Evolutionary conservation across 345 rosid species (phyloP), one percentile per base, ranked within the genome.

Genomic region (Citropsis articulata): DNA sequence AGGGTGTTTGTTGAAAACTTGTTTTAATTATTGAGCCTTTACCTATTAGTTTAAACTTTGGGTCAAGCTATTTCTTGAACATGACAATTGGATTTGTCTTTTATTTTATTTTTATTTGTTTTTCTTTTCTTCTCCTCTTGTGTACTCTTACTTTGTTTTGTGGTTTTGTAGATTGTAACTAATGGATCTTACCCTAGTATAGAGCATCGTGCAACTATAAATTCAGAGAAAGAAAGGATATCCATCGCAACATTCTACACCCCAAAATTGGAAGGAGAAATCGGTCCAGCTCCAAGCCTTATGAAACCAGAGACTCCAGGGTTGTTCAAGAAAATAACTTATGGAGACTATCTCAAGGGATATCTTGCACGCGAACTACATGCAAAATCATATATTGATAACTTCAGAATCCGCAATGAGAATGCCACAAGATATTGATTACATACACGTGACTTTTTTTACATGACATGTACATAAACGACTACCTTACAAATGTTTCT

Each of bases 111-210:
- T 59, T 5, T 7, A n/a, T 28, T 30, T 62, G 6, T 3, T 12
- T 13, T 45, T 3, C 18, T 45, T 45, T 45, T 3, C 50, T 45
- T 45, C 18, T 10, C 50, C 16, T 45, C 2, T 22, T 12, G 9
- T 4, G 18, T n/a, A 28, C 18, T 62, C 7, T 61, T 24, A 0
- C 65, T 9, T 61, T 28, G 66, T 28, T 27, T 28, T 7, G 18
- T 62, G 12, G 4, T 36, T 48, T 69, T 27, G 59, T 74, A 83
- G 89, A 35, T 72, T 2, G 6, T 59, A 6, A 36, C 33, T 2
- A 72, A 72, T 7, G 76, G 66, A 57, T 3, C 4, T n/a, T 72
- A 72, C 25, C 53, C 22, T 1, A 59, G 66, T 28, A 35, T 72
- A 0, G 76, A 72, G 53, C 76, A 72, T n/a, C 76, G 76, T 13